Evolutionary conservation across 164 flowering plant genomes (phyloP).

Genomic region (Stephania yunnanensis): DNA sequence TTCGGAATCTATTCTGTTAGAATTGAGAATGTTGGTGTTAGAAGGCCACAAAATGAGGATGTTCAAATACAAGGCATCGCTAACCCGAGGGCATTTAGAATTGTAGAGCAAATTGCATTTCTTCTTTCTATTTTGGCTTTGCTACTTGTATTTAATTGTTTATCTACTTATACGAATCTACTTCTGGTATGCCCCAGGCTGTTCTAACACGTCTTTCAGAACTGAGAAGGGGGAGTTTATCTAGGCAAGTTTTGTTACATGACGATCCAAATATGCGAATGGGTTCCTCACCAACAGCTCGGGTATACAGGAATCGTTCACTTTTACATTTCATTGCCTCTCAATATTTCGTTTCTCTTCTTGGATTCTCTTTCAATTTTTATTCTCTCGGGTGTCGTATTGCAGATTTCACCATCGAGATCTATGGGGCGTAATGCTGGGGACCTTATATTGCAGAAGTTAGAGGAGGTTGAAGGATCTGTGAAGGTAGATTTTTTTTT

Average conservation of each 20-base stretch:
- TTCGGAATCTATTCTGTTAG: conserved; percentile 77
- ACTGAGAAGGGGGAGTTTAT: conserved; percentile 43
- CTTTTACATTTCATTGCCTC: neutral
- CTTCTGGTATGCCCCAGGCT: conserved; percentile 42
- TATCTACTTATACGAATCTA: neutral
- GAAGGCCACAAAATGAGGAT: conserved; percentile 80
- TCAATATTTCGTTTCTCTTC: neutral
- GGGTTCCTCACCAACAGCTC: neutral
- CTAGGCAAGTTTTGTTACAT: conserved; percentile 31
- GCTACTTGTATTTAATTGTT: neutral
- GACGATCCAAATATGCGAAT: conserved; percentile 27
- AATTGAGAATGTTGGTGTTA: conserved; percentile 73
- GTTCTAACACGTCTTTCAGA: conserved; percentile 55
- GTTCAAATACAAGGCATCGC: conserved; percentile 65
- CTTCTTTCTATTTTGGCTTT: neutral
- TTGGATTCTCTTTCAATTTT: neutral
- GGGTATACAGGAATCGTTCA: neutral
- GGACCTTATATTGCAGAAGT: conserved; percentile 55
- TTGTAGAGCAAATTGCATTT: conserved; percentile 32
- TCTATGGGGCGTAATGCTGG: conserved; percentile 32
- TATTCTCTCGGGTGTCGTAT: conserved; percentile 8
- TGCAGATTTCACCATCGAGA: conserved; percentile 56
- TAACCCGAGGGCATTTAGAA: conserved; percentile 64
- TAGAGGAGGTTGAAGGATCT: conserved; percentile 71
- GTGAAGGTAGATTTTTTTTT: conserved; percentile 47